Base-by-base conservation (phyloP, 768 basidiomycete species). In the Leccinum subtestaceum region DNA sequence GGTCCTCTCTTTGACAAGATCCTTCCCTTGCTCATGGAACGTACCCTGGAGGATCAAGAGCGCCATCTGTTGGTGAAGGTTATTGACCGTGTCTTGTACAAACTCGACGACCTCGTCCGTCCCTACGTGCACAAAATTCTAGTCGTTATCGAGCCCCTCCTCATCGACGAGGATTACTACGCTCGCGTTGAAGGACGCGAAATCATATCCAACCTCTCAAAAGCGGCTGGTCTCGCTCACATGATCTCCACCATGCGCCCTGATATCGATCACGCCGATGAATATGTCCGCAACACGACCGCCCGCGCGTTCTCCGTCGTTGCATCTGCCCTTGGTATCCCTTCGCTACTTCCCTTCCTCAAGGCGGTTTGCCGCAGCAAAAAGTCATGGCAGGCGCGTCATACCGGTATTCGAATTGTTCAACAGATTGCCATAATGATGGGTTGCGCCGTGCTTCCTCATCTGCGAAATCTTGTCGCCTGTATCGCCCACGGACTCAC, bases 171-270 rank as follows among this genome's bases (percentile, higher is more conserved):
- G 73, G 97, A 98, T 72, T 93, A 93, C 75, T 94, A 93, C 65
- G 91, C 91, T 49, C 92, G 94, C 74, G 95, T 98, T 46, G 97
- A 98, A 77, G 97, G 97, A 63, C 93, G 96, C 34, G 97, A 99
- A 79, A 98, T 99, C 72, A 99, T 98, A 65, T 96, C 93, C 67
- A 99, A 98, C 74, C 79, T 98, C 45, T 96, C 97, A 29, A 99
- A 98, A 75, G 97, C 97, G 11, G 96, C 95, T 31, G 97, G 97
- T 75, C 88, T 99, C 25, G 96, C 97, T 2, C 97, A 99, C 77
- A 98, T 99, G 97, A 99, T 99, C 67, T 99, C 97, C 36, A 99
- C 96, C 19, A 98, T 99, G 96, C 90, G 96, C 66, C 96, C 97
- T 3, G 96, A 99, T 80, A 98, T 98, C 62, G 96, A 99, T 74